Base-by-base conservation (phyloP, 768 basidiomycete species). In the Chalciporus pseudorubinellus region DNA sequence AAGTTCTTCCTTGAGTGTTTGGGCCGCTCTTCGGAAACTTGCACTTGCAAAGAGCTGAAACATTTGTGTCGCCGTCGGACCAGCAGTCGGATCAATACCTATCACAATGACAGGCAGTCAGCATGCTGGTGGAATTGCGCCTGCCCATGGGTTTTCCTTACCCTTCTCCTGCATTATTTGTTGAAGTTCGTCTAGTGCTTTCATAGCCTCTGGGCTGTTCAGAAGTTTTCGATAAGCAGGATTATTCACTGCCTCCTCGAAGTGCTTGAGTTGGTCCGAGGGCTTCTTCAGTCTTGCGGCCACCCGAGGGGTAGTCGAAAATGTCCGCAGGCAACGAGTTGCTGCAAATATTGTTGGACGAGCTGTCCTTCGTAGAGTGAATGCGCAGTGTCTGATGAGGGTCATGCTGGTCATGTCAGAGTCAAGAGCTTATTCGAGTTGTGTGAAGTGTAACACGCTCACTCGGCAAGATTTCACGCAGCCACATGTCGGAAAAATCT, bases 1-100 rank as follows among this genome's bases (percentile, higher is more conserved):
- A 53, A 87, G 62, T 50, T 80, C 82, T 13, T 73, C 72, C 45
- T 72, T 68, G 6, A 84, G 70, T 36, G 67, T 69, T 55, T 71
- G 70, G 26, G 76, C 72, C 21, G 75, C 77, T 38, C 66, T 70
- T 49, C 77, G 71, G 51, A 87, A 84, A 51, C 80, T 80, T 1
- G 78, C 59, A 53, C 74, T 81, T 26, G 74, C 65, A 22, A 78
- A 69, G 43, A 88, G 70, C 55, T 76, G 80, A 49, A 85, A 65
- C 71, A 86, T 72, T 51, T 82, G 76, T 47, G 77, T 65, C 10
- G 71, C 69, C 10, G 81, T 78, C 12, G 81, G 80, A 12, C 76
- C 77, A 1, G 70, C 58, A 16, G 73, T 59, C 29, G 74, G 47
- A 53, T 84, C 79, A 42, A 84, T 58, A 12, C 81, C 84, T 85